Evolutionary conservation across 23 red algal genomes (phyloP), one percentile per base, ranked within the genome.

Genomic region (Gracilaria vermiculophylla): DNA sequence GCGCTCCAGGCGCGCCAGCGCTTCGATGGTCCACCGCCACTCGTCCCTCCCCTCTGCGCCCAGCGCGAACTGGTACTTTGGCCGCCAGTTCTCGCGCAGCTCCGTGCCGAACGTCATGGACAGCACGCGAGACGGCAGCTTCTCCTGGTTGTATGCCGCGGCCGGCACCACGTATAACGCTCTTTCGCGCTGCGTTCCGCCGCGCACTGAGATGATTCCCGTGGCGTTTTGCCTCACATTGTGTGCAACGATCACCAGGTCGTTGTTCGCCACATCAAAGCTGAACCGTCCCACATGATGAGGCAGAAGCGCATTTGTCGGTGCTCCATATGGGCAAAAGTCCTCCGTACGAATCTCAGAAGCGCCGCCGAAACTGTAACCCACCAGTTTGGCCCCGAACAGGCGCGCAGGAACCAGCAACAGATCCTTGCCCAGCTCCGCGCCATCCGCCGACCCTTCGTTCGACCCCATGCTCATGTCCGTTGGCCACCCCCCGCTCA

Each of bases 41-140:
- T 55, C 50, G 28, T 24, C 84, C 24, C 16, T 4, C 1, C 47
- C 69, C 6, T 54, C 39, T 1, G 76, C 50, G 17, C 69, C 69
- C 52, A 53, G 33, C 32, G 84, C 69, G 37, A 88, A 88, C 57
- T 88, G 84, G 39, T 77, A 88, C 54, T 78, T 76, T 25, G 84
- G 84, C 21, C 16, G 23, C 44, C 44, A 43, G 14, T 66, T n/a
- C 35, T 76, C 53, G 17, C 65, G 12, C 16, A 11, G 19, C 21
- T 88, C 84, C 52, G 50, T 48, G 53, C 66, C 53, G 4, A 39
- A 45, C 32, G 72, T 61, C 69, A 88, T 39, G 2, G 32, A 49
- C 33, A 70, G 17, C 19, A 88, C 45, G 3, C 36, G 11, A 6
- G 20, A 17, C 27, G 84, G 84, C 53, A 88, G 69, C 9, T 49